Evolutionary conservation across 2,329 filamentous ascomycete species (phyloP), one percentile per base, ranked within the genome.

Genomic region (Penicillium glabrum): DNA sequence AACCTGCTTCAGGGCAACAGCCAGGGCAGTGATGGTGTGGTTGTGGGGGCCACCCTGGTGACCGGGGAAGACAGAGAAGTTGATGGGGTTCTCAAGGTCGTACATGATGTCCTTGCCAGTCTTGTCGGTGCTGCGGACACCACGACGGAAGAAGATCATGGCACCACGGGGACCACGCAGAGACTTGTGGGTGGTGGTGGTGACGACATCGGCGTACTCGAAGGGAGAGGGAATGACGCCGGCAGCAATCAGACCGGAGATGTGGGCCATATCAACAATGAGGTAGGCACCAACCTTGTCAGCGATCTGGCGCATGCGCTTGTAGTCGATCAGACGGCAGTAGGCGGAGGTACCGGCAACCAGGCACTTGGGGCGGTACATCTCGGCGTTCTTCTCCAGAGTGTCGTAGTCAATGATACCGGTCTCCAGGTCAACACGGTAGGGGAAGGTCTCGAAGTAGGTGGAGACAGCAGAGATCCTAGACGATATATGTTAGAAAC

Each of bases 41-140:
- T 99, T 99, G 80, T 99, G 95, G 53, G 95, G 95, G 24, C 95
- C 95, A 73, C 95, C 95, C 77, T 99, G 95, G 78, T 99, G 95
- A 55, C 95, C 95, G 16, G 95, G 95, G 83, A 99, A 99, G 60
- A 99, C 95, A 54, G 93, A 96, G 67, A 87, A 86, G 80, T 99
- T 99, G 80, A 99, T 99, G 54, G 93, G 90, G 27, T 83, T 84
- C 76, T 98, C 95, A 43, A 99, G 88, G 70, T 97, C 88, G 79
- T 97, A 99, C 72, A 90, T 77, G 66, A 89, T 87, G 70, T 96
- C 87, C 74, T 89, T 88, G 71, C 92, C 93, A 48, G 89, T 91
- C 83, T 96, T 96, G 75, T 96, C 89, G 51, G 88, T 86, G 73
- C 86, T 87, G 66, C 93, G 85, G 33, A 97, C 89, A 61, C 95